These are phyloP conservation scores for Arthrobotrys entomopaga DNA, from an alignment of 2,329 filamentous ascomycete species.

Conservation along the genomic window DNA sequence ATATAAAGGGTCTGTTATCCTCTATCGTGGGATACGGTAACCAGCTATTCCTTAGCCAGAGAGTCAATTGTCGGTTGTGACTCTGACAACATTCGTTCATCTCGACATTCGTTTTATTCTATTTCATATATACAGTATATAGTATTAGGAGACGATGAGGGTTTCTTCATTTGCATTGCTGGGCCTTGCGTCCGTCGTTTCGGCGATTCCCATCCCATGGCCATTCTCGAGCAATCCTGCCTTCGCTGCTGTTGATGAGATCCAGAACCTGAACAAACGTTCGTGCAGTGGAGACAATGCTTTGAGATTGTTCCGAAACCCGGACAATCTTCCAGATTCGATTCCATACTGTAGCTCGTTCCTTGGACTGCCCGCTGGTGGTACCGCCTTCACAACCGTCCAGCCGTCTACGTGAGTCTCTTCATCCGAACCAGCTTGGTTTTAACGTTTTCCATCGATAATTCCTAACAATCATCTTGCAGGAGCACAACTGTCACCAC, in stretches of 20 bases:
- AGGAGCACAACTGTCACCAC: slow-evolving; percentile 21
- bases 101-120: slow-evolving; percentile 1
- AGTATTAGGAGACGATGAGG: slow-evolving; percentile 10
- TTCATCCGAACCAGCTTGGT: background rate
- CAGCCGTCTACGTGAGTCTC: slow-evolving; percentile 13
- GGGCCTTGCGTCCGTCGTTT: slow-evolving; percentile 19
- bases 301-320: slow-evolving; percentile 20
- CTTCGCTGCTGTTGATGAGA: slow-evolving; percentile 22
- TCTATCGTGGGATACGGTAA: background rate
- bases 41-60: background rate
- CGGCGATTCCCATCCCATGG: slow-evolving; percentile 18
- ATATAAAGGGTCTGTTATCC: background rate
- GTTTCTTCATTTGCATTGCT: slow-evolving; percentile 14
- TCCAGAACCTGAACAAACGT: slow-evolving; percentile 10
- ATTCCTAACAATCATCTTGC: background rate
- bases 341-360: slow-evolving; percentile 28
- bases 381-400: slow-evolving; percentile 15
- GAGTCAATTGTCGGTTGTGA: background rate
- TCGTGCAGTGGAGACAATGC: slow-evolving; percentile 25
- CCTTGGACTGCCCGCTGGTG: background rate
- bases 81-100: slow-evolving; percentile 1
- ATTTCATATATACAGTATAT: background rate
- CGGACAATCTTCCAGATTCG: slow-evolving; percentile 20
- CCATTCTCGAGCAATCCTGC: slow-evolving; percentile 21
- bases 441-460: background rate